phyloP scores from a whole-genome alignment of 768 basidiomycete genomes.

The Podaxis mareebaensis region DNA sequence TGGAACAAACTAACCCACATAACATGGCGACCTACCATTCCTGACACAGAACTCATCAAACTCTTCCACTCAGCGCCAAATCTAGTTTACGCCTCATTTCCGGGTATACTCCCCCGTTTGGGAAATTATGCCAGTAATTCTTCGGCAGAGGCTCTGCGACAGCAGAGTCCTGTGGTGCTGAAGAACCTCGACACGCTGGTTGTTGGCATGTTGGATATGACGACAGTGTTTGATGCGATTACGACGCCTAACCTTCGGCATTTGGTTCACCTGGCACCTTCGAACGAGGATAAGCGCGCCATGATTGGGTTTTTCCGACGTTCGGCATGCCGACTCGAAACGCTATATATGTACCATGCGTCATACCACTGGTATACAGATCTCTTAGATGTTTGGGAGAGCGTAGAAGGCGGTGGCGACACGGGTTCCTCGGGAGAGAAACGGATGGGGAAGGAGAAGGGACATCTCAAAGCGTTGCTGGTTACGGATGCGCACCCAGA shows the following conservation, averaged over 20 bases:
- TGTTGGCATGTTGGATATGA: neutral
- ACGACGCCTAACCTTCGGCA: constrained; percentile 10
- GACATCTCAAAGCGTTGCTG: constrained; percentile 7
- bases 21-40: constrained; percentile 10
- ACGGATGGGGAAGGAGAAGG: neutral
- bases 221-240: constrained; percentile 4
- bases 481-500: neutral
- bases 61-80: constrained; percentile 15
- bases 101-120: neutral
- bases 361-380: neutral
- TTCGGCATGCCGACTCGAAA: constrained; percentile 16
- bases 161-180: neutral
- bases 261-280: constrained; percentile 8
- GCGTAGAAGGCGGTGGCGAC: neutral
- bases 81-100: constrained; percentile 14
- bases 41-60: neutral
- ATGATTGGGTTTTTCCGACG: constrained; percentile 14
- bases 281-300: constrained; percentile 7
- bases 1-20: constrained; percentile 16
- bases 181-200: constrained; percentile 5
- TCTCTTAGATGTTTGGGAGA: constrained; percentile 16
- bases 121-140: neutral
- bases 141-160: neutral
- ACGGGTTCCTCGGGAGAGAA: neutral
- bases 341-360: constrained; percentile 16